Evolutionary conservation across 306 rosid species (phyloP).

Genomic region (Prunus fruticosa): DNA sequence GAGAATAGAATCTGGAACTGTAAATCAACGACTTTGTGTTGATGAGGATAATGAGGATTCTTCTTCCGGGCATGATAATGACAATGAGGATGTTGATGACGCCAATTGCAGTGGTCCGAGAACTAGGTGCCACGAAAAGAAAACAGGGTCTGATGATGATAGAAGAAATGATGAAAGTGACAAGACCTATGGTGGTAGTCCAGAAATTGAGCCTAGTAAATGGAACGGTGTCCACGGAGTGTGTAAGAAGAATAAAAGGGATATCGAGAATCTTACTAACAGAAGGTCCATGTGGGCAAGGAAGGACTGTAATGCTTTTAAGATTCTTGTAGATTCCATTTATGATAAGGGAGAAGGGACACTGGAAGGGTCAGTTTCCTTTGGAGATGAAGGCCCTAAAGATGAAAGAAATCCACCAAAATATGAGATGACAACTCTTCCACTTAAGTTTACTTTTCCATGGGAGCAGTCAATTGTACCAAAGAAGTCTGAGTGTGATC

Average conservation of each 20-base stretch:
- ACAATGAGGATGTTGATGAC: background rate
- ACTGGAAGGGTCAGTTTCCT: conserved; percentile 20
- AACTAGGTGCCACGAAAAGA: background rate
- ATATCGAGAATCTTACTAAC: background rate
- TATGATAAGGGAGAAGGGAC: conserved; percentile 14
- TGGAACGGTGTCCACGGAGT: background rate
- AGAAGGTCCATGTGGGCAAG: background rate
- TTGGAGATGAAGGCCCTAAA: background rate
- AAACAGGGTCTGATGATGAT: background rate
- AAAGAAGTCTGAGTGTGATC: background rate
- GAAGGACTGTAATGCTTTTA: background rate
- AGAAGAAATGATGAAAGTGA: background rate
- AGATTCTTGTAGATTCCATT: conserved; percentile 35
- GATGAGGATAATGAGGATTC: conserved; percentile 20
- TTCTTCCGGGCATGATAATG: conserved; percentile 3
- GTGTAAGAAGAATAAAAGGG: background rate
- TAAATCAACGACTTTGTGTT: conserved; percentile 21
- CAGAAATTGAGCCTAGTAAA: background rate
- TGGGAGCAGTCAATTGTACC: background rate
- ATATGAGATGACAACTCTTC: background rate
- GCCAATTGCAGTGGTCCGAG: background rate
- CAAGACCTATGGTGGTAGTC: background rate
- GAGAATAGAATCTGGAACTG: conserved; percentile 20
- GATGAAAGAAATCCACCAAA: background rate
- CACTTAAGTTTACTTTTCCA: conserved; percentile 8